A percentile compares a stretch with the other conserved stretches of the same genome.
Evolutionary conservation across 73 alveolate genomes (phyloP).

Genomic region (Paramecium tetraurelia): DNA sequence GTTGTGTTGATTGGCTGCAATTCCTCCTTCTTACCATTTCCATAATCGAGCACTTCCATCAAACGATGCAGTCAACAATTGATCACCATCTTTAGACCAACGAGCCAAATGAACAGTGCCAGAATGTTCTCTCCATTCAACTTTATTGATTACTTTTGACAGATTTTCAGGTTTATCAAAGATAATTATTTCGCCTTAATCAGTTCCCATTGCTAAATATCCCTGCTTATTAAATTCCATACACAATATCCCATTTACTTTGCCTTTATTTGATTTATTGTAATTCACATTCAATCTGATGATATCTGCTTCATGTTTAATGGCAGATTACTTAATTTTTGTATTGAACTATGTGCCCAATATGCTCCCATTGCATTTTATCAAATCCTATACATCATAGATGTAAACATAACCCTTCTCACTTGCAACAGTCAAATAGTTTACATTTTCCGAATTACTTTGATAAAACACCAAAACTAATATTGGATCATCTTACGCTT

Average conservation of each 20-base stretch:
- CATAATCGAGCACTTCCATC: slow-evolving; percentile 61
- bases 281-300: neutral
- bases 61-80: slow-evolving; percentile 54
- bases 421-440: slow-evolving; percentile 1
- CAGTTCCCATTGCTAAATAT: slow-evolving; percentile 60
- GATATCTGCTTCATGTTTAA: neutral
- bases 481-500: slow-evolving; percentile 38
- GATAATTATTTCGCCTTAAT: slow-evolving; percentile 46
- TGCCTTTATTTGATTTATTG: neutral
- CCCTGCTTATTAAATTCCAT: slow-evolving; percentile 56
- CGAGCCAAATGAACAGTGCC: slow-evolving; percentile 20
- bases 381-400: neutral
- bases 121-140: slow-evolving; percentile 53
- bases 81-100: slow-evolving; percentile 49
- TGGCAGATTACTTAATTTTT: neutral
- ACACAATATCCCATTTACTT: slow-evolving; percentile 38
- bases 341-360: slow-evolving; percentile 1
- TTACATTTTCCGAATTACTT: neutral
- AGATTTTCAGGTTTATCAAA: slow-evolving; percentile 44
- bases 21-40: slow-evolving; percentile 47
- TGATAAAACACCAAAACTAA: neutral
- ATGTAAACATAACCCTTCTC: slow-evolving; percentile 44
- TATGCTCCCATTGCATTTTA: slow-evolving; percentile 24
- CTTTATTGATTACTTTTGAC: neutral
- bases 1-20: neutral